Evolutionary conservation across 805 yeast species (phyloP).

Genomic region (Schizosaccharomyces japonicus): DNA sequence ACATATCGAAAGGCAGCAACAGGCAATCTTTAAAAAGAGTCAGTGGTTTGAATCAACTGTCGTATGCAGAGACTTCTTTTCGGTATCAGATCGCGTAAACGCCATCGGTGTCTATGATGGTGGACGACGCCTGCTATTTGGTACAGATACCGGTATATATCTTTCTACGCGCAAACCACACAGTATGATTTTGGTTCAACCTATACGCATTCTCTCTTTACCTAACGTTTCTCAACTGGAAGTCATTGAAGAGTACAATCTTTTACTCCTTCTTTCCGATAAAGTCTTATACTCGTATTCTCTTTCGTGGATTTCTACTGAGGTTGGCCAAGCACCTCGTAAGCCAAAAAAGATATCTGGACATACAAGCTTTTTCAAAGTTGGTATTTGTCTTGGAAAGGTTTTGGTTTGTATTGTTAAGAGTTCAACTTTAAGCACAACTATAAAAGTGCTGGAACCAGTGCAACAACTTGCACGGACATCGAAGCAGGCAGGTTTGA

Average conservation of each 20-base stretch:
- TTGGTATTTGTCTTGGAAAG: conserved; percentile 77
- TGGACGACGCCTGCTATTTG: conserved; percentile 70
- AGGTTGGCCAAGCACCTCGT: conserved; percentile 24
- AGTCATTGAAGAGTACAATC: conserved; percentile 73
- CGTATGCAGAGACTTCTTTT: conserved; percentile 53
- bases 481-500: conserved; percentile 20
- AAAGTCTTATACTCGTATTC: conserved; percentile 59
- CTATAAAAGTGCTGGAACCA: conserved; percentile 71
- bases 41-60: conserved; percentile 62
- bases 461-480: conserved; percentile 32
- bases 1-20: conserved; percentile 59
- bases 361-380: conserved; percentile 78
- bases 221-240: conserved; percentile 70
- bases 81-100: conserved; percentile 49
- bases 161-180: conserved; percentile 32
- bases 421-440: conserved; percentile 48
- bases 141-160: conserved; percentile 79
- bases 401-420: conserved; percentile 76
- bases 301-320: conserved; percentile 33
- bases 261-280: conserved; percentile 58
- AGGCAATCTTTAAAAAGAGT: conserved; percentile 39
- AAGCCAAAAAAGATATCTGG: conserved; percentile 55
- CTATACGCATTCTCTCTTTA: conserved; percentile 50
- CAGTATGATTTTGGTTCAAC: conserved; percentile 15
- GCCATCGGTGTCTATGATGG: conserved; percentile 82